phyloP scores from a whole-genome alignment of 2,329 filamentous ascomycete genomes.

The Fusarium globosum region DNA sequence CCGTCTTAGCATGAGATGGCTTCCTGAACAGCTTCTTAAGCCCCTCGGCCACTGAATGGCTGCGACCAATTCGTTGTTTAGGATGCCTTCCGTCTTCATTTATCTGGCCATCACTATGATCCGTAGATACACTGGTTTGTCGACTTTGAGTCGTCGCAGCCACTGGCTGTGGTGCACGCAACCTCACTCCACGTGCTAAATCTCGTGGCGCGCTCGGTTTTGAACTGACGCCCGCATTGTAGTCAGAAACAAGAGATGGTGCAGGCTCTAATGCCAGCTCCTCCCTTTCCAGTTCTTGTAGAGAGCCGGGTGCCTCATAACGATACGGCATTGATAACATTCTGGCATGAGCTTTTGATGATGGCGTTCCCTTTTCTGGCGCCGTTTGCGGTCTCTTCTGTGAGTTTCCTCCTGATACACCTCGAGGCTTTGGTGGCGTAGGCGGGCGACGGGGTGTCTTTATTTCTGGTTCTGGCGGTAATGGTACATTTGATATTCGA shows the following conservation, averaged over 20 bases:
- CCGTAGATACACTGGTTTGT: slow-evolving; percentile 14
- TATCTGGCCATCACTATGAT: background rate
- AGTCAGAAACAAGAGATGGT: slow-evolving; percentile 13
- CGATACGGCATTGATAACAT: slow-evolving; percentile 15
- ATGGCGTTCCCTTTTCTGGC: slow-evolving; percentile 6
- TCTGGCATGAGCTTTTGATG: background rate
- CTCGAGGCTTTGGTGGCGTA: slow-evolving; percentile 32
- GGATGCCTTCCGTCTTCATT: slow-evolving; percentile 10
- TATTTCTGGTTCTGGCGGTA: slow-evolving; percentile 26
- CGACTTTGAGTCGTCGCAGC: slow-evolving; percentile 1
- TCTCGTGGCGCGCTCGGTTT: slow-evolving; percentile 1
- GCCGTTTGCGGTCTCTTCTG: slow-evolving; percentile 16
- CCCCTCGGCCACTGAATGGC: slow-evolving; percentile 51
- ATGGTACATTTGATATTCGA: slow-evolving; percentile 15
- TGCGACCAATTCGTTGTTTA: slow-evolving; percentile 40
- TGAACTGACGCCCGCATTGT: slow-evolving; percentile 4
- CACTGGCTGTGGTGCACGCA: slow-evolving; percentile 17
- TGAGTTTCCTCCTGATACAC: background rate
- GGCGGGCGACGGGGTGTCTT: slow-evolving; percentile 25
- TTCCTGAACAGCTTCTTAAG: slow-evolving; percentile 55
- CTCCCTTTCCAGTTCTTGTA: slow-evolving; percentile 8
- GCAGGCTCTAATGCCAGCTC: slow-evolving; percentile 15
- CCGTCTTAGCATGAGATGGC: slow-evolving; percentile 33
- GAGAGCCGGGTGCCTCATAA: slow-evolving; percentile 9
- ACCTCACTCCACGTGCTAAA: background rate